Conservation (phyloP, 1,139 yeast species). For the Geotrichum histeridarum region DNA sequence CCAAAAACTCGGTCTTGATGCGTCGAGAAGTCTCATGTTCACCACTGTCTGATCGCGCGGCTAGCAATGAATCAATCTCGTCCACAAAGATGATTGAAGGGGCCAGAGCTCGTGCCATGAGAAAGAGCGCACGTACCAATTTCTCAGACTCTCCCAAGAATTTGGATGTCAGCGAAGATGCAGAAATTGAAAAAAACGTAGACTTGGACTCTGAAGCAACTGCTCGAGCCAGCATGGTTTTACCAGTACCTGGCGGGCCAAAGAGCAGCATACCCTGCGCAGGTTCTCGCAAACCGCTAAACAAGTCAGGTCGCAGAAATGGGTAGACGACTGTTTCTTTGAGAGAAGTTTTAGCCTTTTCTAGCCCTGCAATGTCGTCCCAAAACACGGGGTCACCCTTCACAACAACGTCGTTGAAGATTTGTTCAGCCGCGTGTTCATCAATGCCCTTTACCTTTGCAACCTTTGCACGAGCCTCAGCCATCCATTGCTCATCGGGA, state of each 20-base stretch:
- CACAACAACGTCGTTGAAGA: conserved; percentile 83
- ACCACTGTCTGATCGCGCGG: conserved; percentile 74
- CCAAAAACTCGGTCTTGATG: conserved; percentile 87
- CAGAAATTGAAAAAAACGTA: conserved; percentile 87
- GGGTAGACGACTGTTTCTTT: conserved; percentile 98
- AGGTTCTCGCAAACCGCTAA: conserved; percentile 88
- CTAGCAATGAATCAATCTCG: conserved; percentile 87
- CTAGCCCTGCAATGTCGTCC: conserved; percentile 95
- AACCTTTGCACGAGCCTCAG: conserved; percentile 15
- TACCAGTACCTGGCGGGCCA: conserved; percentile 99
- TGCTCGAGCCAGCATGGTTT: conserved; percentile 95
- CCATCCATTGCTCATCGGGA: conserved; percentile 28
- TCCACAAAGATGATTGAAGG: conserved; percentile 95
- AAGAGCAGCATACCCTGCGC: conserved; percentile 92
- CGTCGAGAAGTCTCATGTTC: conserved; percentile 90
- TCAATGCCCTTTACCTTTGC: conserved; percentile 18
- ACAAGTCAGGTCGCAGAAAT: conserved; percentile 85
- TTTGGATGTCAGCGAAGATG: conserved; percentile 88
- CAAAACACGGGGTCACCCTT: conserved; percentile 94
- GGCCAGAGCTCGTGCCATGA: conserved; percentile 77
- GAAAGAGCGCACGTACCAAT: conserved; percentile 81
- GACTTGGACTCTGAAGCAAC: conserved; percentile 97
- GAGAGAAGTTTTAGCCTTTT: conserved; percentile 81
- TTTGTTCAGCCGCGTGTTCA: conserved; percentile 67
- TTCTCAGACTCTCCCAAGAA: conserved; percentile 88